These are phyloP conservation scores for Colletotrichum musae DNA, from an alignment of 2,329 filamentous ascomycete species.

Conservation along the genomic window DNA sequence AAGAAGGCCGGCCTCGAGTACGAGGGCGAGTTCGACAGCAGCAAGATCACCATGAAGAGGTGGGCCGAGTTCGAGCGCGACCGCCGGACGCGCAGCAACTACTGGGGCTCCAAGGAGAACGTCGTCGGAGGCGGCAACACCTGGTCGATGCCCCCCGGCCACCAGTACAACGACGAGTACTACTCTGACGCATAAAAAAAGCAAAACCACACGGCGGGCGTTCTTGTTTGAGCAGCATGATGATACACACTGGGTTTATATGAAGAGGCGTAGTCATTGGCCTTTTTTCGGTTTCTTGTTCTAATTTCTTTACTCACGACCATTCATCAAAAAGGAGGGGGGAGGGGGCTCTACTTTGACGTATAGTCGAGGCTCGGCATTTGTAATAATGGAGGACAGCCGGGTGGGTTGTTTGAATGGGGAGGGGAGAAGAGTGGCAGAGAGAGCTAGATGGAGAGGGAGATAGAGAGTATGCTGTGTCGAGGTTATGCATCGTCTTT, in stretches of 20 bases:
- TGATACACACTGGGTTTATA: conserved; percentile 32
- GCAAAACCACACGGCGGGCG: conserved; percentile 27
- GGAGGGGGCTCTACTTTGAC: neutral
- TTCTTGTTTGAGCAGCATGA: conserved; percentile 36
- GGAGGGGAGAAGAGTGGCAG: no score
- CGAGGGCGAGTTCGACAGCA: conserved; percentile 97
- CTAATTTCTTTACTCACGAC: conserved; percentile 5
- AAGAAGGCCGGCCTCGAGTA: conserved; percentile 90
- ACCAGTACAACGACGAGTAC: conserved; percentile 69
- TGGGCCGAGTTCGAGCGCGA: conserved; percentile 95
- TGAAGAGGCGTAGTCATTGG: conserved; percentile 34
- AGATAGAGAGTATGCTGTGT: neutral
- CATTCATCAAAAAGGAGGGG: conserved; percentile 20
- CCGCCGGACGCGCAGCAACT: conserved; percentile 64
- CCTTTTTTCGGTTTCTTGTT: conserved; percentile 6
- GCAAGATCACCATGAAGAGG: conserved; percentile 99
- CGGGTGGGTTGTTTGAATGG: neutral
- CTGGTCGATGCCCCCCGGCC: conserved; percentile 60
- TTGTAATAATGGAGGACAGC: conserved; percentile 36
- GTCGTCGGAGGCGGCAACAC: conserved; percentile 57
- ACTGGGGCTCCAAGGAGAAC: conserved; percentile 69
- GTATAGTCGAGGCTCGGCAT: conserved; percentile 25
- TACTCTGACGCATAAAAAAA: conserved; percentile 64
- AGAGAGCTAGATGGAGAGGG: no score
- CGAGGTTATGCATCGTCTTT: neutral